phyloP scores from a whole-genome alignment of 164 flowering plant genomes.

The Vitis rotundifolia region DNA sequence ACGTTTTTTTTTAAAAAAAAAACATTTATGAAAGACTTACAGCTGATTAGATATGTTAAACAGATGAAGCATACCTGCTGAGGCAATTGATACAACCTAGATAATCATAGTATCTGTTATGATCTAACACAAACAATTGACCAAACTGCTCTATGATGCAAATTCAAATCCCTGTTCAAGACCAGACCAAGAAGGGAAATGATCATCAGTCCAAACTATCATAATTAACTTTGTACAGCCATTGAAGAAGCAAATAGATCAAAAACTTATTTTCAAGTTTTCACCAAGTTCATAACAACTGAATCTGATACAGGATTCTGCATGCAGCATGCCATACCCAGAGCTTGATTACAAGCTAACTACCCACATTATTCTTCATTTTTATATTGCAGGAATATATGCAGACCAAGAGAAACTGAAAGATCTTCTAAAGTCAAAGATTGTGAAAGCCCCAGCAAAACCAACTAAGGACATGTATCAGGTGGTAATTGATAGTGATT shows the following conservation, averaged over 20 bases:
- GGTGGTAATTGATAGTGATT: conserved; percentile 53
- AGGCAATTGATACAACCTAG: background rate
- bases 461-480: conserved; percentile 63
- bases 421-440: conserved; percentile 42
- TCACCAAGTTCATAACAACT: background rate
- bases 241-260: background rate
- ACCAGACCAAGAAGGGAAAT: background rate
- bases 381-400: conserved; percentile 45
- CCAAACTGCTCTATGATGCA: background rate
- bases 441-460: conserved; percentile 48
- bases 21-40: too few species aligned
- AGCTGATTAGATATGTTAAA: too few species aligned
- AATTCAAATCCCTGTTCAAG: background rate
- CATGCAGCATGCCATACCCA: background rate
- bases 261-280: background rate
- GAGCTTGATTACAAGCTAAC: background rate
- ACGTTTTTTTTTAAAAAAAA: background rate
- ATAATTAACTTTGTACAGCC: background rate
- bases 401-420: conserved; percentile 53
- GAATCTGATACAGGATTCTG: background rate
- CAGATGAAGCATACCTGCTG: background rate
- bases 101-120: background rate
- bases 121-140: background rate
- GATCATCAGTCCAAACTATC: background rate
- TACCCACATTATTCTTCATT: background rate